Evolutionary conservation across 805 yeast species (phyloP).

Genomic region (Jamesozyma piceae): DNA sequence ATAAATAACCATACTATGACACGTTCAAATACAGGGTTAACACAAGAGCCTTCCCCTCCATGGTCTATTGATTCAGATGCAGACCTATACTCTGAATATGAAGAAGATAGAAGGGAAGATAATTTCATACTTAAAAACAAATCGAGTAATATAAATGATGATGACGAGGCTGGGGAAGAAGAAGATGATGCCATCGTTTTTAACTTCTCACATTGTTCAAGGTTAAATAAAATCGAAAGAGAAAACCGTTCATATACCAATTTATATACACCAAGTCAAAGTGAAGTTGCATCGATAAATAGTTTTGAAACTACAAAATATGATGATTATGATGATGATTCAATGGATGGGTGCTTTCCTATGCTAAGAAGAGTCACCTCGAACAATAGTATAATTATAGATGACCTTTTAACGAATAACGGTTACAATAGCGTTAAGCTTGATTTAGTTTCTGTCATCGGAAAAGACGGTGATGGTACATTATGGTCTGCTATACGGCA

Average conservation of each 20-base stretch:
- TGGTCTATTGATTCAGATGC: not conserved
- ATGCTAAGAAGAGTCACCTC: not conserved
- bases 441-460: conserved; percentile 2
- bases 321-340: conserved; percentile 3
- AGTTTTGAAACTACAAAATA: conserved; percentile 6
- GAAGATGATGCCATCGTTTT: conserved; percentile 18
- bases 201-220: conserved; percentile 12
- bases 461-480: not conserved
- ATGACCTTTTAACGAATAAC: not conserved
- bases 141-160: not conserved
- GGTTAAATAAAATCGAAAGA: not conserved
- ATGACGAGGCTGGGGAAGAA: conserved; percentile 1
- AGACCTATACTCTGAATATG: not conserved
- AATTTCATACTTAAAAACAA: not conserved
- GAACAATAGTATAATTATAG: not conserved
- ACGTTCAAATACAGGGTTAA: not conserved
- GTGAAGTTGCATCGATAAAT: not conserved
- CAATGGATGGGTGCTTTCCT: not conserved
- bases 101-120: not conserved
- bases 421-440: conserved; percentile 1
- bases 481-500: conserved; percentile 27
- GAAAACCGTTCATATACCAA: not conserved
- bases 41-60: conserved; percentile 3
- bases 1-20: not conserved
- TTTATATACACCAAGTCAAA: not conserved